Evolutionary conservation across 2,329 filamentous ascomycete species (phyloP), one percentile per base, ranked within the genome.

Genomic region (Thielaviopsis euricoi): DNA sequence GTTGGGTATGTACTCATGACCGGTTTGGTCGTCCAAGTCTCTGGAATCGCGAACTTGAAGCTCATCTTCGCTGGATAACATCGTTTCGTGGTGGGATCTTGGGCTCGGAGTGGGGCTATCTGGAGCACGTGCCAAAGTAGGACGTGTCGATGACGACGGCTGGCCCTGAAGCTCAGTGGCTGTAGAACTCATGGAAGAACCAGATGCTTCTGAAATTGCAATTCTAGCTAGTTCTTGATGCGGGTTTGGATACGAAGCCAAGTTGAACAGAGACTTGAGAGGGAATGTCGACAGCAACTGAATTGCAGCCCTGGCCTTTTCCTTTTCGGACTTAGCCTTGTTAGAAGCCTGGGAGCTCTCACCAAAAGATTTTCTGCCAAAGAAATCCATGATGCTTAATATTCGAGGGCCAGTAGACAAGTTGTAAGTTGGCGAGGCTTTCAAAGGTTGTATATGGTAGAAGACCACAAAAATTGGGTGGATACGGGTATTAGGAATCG

Each of bases 231-330:
- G 68, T 65, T 74, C 74, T 65, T 79, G 78, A 64, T 70, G 74
- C 7, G 76, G 77, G 62, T 81, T 81, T 4, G 73, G 70, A 62
- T 79, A 80, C 1, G 77, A 80, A 17, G 77, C 77, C 62, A 80
- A 65, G 62, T 75, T 80, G 46, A 74, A 73, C 22, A 80, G 69
- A 29, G 71, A 74, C 63, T 78, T 77, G 63, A 74, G 70, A 13
- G 70, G 68, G 21, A 61, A 55, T 40, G 43, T 55, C n/a, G 53
- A 55, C 13, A 55, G 21, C 40, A 55, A n/a, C 7, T 43, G 37
- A n/a, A 43, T 43, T 43, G 53, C 37, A 55, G 53, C 53, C 49
- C 26, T n/a, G 22, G 37, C 53, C 43, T 55, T 40, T 25, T 55
- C 21, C 53, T 23, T 9, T 26, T 55, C n/a, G 40, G 29, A 48